phyloP scores from a whole-genome alignment of 495 filamentous ascomycete species.

The Lepidopterella palustris region DNA sequence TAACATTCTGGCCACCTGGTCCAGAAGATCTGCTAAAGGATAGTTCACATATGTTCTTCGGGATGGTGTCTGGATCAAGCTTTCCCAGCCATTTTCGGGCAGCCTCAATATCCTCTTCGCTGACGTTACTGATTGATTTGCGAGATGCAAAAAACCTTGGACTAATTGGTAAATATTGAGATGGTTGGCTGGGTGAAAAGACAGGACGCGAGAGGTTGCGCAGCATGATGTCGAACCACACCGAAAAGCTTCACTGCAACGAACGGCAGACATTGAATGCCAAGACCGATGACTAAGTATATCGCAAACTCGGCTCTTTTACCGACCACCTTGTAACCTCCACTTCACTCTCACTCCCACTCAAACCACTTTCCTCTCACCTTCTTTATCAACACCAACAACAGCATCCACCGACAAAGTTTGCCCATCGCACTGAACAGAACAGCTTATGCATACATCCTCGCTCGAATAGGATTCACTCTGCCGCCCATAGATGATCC shows the following conservation, averaged over 20 bases:
- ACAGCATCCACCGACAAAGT: not conserved
- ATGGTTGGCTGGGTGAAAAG: not conserved
- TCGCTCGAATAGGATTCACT: not conserved
- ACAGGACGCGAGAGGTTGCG: constrained; percentile 2
- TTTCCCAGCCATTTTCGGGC: constrained; percentile 70
- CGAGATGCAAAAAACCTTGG: not conserved
- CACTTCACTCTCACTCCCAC: not conserved
- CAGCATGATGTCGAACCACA: constrained; percentile 4
- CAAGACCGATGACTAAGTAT: not conserved
- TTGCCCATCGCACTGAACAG: not conserved
- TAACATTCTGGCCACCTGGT: constrained; percentile 91
- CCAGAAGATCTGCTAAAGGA: constrained; percentile 83
- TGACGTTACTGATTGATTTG: constrained; percentile 2
- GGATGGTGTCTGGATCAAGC: constrained; percentile 58
- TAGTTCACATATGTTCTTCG: constrained; percentile 56
- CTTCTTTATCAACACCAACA: not conserved
- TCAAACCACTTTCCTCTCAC: not conserved
- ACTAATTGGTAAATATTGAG: not conserved
- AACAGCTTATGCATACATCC: not conserved
- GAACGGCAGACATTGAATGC: too few species aligned
- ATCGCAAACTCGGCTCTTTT: not conserved
- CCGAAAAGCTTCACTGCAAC: not conserved
- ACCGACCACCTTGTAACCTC: not conserved
- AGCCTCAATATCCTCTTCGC: constrained; percentile 55
- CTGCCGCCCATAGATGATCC: not conserved